phyloP scores from a whole-genome alignment of 1,284 basidiomycete species.

The Ganoderma sinense region DNA sequence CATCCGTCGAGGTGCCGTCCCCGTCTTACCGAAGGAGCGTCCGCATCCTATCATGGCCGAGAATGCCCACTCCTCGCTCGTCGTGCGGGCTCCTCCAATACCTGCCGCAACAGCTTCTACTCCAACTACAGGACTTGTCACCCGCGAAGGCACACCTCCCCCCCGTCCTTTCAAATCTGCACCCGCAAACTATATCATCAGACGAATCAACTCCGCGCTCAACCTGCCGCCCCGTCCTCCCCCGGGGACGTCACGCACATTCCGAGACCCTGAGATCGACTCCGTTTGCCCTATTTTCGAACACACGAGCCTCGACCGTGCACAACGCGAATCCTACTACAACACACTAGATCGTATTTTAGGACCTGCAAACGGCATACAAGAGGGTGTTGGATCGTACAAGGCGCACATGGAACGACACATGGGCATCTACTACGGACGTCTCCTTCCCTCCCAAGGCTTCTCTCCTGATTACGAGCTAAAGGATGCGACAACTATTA shows the following conservation, averaged over 20 bases:
- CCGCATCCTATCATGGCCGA: conserved; percentile 12
- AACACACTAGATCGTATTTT: conserved; percentile 56
- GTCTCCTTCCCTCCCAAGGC: conserved; percentile 36
- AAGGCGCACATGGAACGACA: conserved; percentile 59
- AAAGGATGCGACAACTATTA: background rate
- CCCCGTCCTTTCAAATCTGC: conserved; percentile 4
- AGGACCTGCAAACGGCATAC: conserved; percentile 52
- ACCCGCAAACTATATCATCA: conserved; percentile 10
- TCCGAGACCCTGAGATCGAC: conserved; percentile 22
- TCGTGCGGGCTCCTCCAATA: conserved; percentile 1
- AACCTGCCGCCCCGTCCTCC: conserved; percentile 15
- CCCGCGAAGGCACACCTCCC: background rate
- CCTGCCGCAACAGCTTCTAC: background rate
- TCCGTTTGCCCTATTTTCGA: conserved; percentile 13
- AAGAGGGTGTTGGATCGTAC: conserved; percentile 62
- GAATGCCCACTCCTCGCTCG: conserved; percentile 5
- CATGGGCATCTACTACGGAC: conserved; percentile 52
- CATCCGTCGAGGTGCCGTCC: conserved; percentile 18
- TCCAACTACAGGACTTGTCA: background rate
- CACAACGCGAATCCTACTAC: conserved; percentile 59
- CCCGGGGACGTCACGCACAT: conserved; percentile 19
- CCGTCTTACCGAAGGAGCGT: conserved; percentile 6
- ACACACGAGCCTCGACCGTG: conserved; percentile 45
- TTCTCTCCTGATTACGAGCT: background rate
- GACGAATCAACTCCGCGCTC: conserved; percentile 5